Evolutionary conservation across 2,329 filamentous ascomycete genomes (phyloP).

Genomic region (Alternaria triticina): DNA sequence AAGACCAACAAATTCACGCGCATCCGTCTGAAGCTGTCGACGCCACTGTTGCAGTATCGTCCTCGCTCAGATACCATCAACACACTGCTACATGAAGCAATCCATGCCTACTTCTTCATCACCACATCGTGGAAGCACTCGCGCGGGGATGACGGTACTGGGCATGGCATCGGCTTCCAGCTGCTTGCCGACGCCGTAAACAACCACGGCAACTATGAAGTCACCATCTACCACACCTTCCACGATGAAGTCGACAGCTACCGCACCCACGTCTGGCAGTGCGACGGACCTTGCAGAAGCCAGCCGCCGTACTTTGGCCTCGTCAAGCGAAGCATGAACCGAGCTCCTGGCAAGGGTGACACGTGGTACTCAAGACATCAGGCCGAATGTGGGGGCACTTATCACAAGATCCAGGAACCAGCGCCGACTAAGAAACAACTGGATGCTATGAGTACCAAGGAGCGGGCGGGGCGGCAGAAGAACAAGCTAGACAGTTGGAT

Average conservation of each 20-base stretch:
- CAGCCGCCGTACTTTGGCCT: constrained; percentile 52
- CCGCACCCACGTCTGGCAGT: constrained; percentile 55
- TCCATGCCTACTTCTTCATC: constrained; percentile 56
- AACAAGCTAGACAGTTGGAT: constrained; percentile 54
- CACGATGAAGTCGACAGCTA: constrained; percentile 56
- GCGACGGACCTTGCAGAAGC: constrained; percentile 49
- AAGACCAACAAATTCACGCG: constrained; percentile 46
- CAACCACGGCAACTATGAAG: constrained; percentile 49
- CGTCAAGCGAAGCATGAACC: constrained; percentile 56
- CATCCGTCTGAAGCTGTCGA: constrained; percentile 53
- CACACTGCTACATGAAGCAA: constrained; percentile 54
- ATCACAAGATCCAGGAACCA: constrained; percentile 51
- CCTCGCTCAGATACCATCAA: constrained; percentile 53
- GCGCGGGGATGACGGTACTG: constrained; percentile 51
- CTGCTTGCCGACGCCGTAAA: constrained; percentile 55
- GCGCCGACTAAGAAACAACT: constrained; percentile 52
- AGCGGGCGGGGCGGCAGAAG: constrained; percentile 52
- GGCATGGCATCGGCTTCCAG: constrained; percentile 53
- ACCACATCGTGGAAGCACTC: constrained; percentile 53
- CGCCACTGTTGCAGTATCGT: constrained; percentile 53
- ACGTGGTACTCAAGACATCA: constrained; percentile 51
- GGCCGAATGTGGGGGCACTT: constrained; percentile 51
- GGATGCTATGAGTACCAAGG: constrained; percentile 47
- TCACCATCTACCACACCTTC: constrained; percentile 54
- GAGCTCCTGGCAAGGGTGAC: constrained; percentile 51